Evolutionary conservation across 352 stramenopile genomes (phyloP).

Genomic region (Globisporangium lucens): DNA sequence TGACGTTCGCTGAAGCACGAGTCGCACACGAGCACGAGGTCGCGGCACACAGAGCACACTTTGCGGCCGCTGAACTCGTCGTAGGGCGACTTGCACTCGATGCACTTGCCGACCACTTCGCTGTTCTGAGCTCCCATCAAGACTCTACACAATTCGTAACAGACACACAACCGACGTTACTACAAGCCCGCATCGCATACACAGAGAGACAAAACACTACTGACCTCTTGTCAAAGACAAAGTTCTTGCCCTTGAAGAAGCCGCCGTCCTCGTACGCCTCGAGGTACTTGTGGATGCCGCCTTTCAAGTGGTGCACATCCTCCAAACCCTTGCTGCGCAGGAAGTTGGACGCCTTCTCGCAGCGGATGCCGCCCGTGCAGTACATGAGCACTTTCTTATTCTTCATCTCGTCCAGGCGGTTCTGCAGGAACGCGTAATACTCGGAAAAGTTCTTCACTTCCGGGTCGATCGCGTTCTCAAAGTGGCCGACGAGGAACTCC

Average conservation of each 20-base stretch:
- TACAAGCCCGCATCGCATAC: background rate
- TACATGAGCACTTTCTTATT: constrained; percentile 79
- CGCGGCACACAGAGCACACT: constrained; percentile 69
- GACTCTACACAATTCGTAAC: constrained; percentile 27
- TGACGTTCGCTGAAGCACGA: constrained; percentile 52
- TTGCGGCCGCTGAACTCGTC: constrained; percentile 70
- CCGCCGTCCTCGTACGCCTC: constrained; percentile 54
- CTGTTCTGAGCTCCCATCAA: constrained; percentile 55
- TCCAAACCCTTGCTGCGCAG: constrained; percentile 51
- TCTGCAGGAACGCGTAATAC: constrained; percentile 65
- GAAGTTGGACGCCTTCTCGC: constrained; percentile 74
- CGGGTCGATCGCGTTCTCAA: constrained; percentile 58
- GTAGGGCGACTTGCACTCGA: constrained; percentile 48
- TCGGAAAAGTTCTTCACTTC: constrained; percentile 77
- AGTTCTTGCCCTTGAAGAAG: constrained; percentile 78
- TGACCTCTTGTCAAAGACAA: constrained; percentile 76
- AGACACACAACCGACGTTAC: background rate
- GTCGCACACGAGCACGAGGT: constrained; percentile 69
- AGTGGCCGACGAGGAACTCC: constrained; percentile 69
- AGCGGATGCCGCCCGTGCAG: constrained; percentile 74
- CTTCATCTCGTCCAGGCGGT: constrained; percentile 59
- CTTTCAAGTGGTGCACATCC: constrained; percentile 66
- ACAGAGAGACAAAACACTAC: constrained; percentile 4
- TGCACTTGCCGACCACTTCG: constrained; percentile 71
- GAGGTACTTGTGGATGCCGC: constrained; percentile 76